Evolutionary conservation across 148 eudicot genomes (phyloP).

Genomic region (Dysphania ambrosioides): DNA sequence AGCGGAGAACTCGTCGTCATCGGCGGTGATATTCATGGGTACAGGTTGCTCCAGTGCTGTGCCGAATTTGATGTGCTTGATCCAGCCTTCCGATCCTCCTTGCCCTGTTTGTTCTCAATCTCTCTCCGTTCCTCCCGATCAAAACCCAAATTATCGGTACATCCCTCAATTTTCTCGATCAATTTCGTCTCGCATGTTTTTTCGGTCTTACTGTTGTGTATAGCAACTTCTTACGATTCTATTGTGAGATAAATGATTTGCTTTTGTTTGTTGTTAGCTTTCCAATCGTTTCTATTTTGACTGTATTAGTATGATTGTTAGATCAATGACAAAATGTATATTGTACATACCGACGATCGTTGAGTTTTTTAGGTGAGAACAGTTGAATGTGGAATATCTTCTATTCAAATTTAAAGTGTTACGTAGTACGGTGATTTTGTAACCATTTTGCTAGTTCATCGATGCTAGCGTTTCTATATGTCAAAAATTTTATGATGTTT

Average conservation of each 20-base stretch:
- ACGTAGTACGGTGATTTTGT: not conserved
- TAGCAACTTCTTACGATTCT: not conserved
- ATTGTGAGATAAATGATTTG: not conserved
- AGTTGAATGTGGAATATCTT: not conserved
- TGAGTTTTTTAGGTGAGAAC: not conserved
- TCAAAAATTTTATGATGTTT: not conserved
- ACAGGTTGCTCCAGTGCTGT: slow-evolving; percentile 88
- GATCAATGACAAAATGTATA: not conserved
- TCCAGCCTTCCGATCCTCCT: slow-evolving; percentile 85
- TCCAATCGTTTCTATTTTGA: not conserved
- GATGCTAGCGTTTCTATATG: not conserved
- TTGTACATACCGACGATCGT: not conserved
- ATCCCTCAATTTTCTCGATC: not conserved
- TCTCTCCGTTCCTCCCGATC: slow-evolving; percentile 50
- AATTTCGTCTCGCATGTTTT: not conserved
- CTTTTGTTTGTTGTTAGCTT: not conserved
- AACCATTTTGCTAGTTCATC: not conserved
- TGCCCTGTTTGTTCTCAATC: slow-evolving; percentile 68
- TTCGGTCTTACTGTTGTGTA: no score
- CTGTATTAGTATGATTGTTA: not conserved
- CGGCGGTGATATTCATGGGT: slow-evolving; percentile 74
- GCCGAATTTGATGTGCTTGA: slow-evolving; percentile 72
- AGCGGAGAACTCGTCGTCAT: slow-evolving; percentile 40
- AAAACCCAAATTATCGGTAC: slow-evolving; percentile 88
- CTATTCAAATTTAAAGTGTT: no score